phyloP scores from a whole-genome alignment of 352 stramenopile species.

The Pythium sp. region DNA sequence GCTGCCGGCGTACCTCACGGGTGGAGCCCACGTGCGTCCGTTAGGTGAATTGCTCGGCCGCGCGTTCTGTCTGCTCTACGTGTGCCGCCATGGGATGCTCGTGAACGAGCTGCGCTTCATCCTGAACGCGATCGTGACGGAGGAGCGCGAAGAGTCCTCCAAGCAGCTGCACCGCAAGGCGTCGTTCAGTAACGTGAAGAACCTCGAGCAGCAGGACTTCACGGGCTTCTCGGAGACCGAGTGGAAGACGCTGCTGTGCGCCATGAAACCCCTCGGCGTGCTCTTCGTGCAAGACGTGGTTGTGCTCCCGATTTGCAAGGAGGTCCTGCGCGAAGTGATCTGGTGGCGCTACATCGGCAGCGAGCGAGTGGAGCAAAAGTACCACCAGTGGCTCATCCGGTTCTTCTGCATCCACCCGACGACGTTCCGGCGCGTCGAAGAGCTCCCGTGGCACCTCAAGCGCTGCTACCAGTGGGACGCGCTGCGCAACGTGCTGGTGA shows the following conservation, averaged over 20 bases:
- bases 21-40: constrained; percentile 45
- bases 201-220: constrained; percentile 22
- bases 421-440: constrained; percentile 79
- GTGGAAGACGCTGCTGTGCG: constrained; percentile 72
- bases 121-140: constrained; percentile 53
- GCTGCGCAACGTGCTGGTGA: constrained; percentile 85
- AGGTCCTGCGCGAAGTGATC: constrained; percentile 85
- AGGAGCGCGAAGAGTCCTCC: constrained; percentile 28
- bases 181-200: constrained; percentile 31
- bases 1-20: constrained; percentile 59
- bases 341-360: constrained; percentile 85
- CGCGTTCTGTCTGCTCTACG: constrained; percentile 85
- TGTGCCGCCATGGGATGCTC: constrained; percentile 86
- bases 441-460: constrained; percentile 92
- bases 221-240: constrained; percentile 63
- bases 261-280: constrained; percentile 65
- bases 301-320: constrained; percentile 85
- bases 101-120: constrained; percentile 85
- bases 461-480: constrained; percentile 86
- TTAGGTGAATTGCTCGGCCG: constrained; percentile 73
- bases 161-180: constrained; percentile 24
- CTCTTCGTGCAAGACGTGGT: constrained; percentile 86
- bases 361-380: constrained; percentile 60
- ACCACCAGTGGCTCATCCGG: constrained; percentile 82
- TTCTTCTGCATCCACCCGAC: constrained; percentile 82